These are phyloP conservation scores for Silene noctiflora DNA, from an alignment of 179 eudicot genomes.

Conservation along the genomic window DNA sequence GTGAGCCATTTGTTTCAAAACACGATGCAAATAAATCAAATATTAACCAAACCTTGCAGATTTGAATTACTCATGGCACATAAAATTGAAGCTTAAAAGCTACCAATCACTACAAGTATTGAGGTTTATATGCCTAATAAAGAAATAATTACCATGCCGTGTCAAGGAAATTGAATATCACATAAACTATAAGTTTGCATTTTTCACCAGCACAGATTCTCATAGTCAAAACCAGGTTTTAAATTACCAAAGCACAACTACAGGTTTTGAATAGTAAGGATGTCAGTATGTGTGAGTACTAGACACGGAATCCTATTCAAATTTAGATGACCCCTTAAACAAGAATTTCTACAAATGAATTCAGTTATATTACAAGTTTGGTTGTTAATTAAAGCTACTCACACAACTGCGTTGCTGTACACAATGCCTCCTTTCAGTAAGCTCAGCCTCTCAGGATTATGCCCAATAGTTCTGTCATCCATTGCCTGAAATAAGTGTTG, in stretches of 20 bases:
- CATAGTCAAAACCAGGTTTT: no score
- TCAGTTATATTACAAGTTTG: background rate
- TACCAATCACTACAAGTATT: background rate
- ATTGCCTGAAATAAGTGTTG: constrained; percentile 50
- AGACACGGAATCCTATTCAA: no score
- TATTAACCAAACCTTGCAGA: background rate
- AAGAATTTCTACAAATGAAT: background rate
- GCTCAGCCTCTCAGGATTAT: constrained; percentile 91
- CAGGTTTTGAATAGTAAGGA: no score
- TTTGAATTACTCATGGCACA: background rate
- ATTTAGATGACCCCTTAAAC: no score
- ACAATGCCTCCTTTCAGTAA: constrained; percentile 87
- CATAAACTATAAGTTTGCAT: background rate
- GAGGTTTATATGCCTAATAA: background rate
- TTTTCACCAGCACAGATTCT: no score
- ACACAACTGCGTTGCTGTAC: constrained; percentile 81
- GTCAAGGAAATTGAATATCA: background rate
- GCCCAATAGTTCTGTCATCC: constrained; percentile 91
- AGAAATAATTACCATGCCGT: background rate
- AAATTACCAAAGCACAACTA: no score
- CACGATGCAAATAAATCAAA: background rate
- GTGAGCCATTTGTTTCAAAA: background rate
- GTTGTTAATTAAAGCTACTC: constrained; percentile 33
- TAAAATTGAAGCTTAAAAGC: background rate
- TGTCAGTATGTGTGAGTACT: no score